Base-by-base conservation (phyloP, 116 monocot species). In the Thalassia testudinum region DNA sequence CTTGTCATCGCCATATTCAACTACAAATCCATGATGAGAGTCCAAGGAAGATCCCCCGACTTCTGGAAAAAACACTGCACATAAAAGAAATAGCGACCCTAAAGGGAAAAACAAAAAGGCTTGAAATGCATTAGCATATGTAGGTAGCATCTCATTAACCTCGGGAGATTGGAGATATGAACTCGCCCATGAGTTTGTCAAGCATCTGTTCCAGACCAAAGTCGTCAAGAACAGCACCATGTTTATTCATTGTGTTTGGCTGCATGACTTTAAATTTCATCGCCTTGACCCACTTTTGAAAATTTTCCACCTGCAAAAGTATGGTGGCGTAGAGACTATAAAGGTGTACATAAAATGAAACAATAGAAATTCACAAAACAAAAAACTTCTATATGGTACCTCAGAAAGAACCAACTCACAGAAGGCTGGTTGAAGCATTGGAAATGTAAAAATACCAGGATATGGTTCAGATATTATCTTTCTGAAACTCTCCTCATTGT, bases 181-280 rank as follows among this genome's bases (percentile, higher is more conserved):
- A 95, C 40, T 85, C 76, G 49, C 81, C 81, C 88, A 87, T 88
- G 37, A 95, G 56, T 62, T 77, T 83, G 57, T 76, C 78, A 62
- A 95, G 88, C 95, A 95, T 95, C 54, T 65, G 42, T 73, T 95
- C 95, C 60, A 95, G 47, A 27, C 95, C 95, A 78, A 95, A 88
- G 63, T 95, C 95, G 79, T 95, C 95, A 58, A 87, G 85, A 63
- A 95, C 95, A 58, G 76, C 73, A 51, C 95, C 95, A 76, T 76
- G 82, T 56, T 81, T 95, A 51, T 95, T 95, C 95, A 95, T 78
- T 47, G 88, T 95, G 48, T 85, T 95, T 56, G 95, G 95, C 40
- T 80, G 73, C 78, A 85, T 84, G 59, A 84, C 78, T 71, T 76
- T 95, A 53, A 88, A 78, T 56, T 81, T 88, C 54, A 51, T 62